Evolutionary conservation across 768 basidiomycete genomes (phyloP), one percentile per base, ranked within the genome.

Genomic region (Chlorophyllum brunneum): DNA sequence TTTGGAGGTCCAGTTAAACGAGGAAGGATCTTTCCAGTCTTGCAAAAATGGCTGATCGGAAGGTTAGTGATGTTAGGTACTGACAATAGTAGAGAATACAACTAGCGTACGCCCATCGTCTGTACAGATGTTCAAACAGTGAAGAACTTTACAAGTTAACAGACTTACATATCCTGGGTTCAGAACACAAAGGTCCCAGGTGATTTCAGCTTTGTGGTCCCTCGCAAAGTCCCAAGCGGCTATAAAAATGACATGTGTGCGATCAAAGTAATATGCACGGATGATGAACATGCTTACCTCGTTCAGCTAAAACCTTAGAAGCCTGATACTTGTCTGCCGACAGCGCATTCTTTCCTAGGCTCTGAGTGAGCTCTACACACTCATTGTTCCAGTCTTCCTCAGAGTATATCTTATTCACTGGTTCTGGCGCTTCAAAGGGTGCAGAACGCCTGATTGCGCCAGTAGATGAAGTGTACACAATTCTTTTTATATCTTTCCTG

Each of bases 391-490:
- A 56, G 29, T 56, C 38, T 2, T 45, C 23, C 29, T 56, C 49
- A 8, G 27, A 29, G 11, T 26, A 55, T 10, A 49, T 7, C 8
- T 41, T 43, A 2, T 42, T 31, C 4, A 33, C 11, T 16, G 50
- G 20, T 6, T 18, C 37, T 7, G 16, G 16, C 2, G 29, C 13
- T 23, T 30, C 22, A 6, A 42, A 20, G 8, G 34, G 16, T 16
- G 18, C n/a, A 20, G 31, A 48, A 20, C 51, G 36, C 18, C 18
- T 26, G n/a, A 47, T 40, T 34, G 55, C 18, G 24, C 27, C 37
- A 4, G 48, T 46, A 33, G 48, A 51, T 1, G 55, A 56, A 10
- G 55, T 56, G 10, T 39, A 46, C 5, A 56, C 34, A 15, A 56
- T 23, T 16, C 55, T 30, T 16, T 51, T 51, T 29, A 56, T 10